Base-by-base conservation (phyloP, 768 basidiomycete genomes). In the Lentinula boryana region DNA sequence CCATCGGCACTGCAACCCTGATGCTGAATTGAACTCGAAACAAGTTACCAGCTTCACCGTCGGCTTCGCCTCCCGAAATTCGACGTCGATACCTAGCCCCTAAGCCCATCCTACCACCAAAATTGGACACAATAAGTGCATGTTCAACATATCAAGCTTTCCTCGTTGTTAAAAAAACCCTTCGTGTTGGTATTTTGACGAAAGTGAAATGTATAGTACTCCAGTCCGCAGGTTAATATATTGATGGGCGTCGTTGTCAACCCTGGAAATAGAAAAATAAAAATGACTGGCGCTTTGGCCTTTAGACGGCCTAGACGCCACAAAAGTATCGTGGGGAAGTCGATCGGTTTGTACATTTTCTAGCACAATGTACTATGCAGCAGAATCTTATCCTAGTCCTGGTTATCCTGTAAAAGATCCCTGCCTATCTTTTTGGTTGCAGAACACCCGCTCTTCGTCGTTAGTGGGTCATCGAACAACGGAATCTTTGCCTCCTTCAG, bases 391-490 rank as follows among this genome's bases (percentile, higher is more conserved):
- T 48, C 57, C 57, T 8, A 58, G 43, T 52, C 58, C 58, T n/a
- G 58, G 58, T 4, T 41, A 21, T 9, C 58, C 58, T n/a, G 12
- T 35, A 15, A 18, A 21, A 23, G 33, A 60, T 60, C 58, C 58
- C 10, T 60, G 58, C 40, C 21, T 67, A 1, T 71, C 74, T 4
- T 74, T 72, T 60, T 75, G 74, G 74, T 67, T 71, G 4, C 65
- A 70, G 43, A 64, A 63, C 4, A 58, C 66, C 33, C 66, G 68
- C n/a, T 62, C 60, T 18, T 66, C 67, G 1, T 60, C 64, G 1
- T 51, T 69, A 1, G 10, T 59, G 16, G 65, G 63, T 1, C 63
- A 67, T 52, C 65, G 68, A 27, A 68, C 65, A 21, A 69, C 62
- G 13, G 52, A 62, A 23, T 61, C 38, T 38, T 62, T 67, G 23